Base-by-base conservation (phyloP, 78 protist genomes). In the Mastigamoeba balamuthi region DNA sequence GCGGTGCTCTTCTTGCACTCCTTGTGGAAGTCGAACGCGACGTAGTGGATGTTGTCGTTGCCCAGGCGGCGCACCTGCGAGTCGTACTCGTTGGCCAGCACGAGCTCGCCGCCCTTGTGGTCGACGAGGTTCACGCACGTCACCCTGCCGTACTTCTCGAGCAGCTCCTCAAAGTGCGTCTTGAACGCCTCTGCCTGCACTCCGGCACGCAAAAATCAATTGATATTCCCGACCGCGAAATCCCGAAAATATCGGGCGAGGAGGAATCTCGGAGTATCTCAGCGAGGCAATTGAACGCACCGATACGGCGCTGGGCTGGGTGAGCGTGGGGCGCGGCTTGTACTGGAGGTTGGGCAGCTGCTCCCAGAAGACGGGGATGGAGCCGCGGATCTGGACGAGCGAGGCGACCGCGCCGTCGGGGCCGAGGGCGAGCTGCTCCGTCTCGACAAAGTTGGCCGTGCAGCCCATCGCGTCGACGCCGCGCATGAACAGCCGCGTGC, bases 371-470 rank as follows among this genome's bases (percentile, higher is more conserved):
- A 92, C 74, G 3, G 95, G 95, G 8, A 92, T 88, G 9, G 90
- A 82, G 3, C 95, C 95, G 28, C 85, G 71, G 8, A 28, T 38
- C 52, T 66, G 74, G n/a, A 72, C 40, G 40, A 30, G 29, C 5
- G 87, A 68, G 25, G 28, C 37, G 37, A 2, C 66, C 41, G 77
- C 83, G 30, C 48, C 7, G 17, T 41, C 8, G n/a, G 44, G 73
- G 28, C 63, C 25, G 23, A 67, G 25, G 0, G 78, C 0, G 35
- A 82, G 43, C 73, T 88, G 93, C 70, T 91, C 95, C 6, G 91
- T 80, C 43, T 91, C 94, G 17, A 76, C 88, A 76, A 78, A 84
- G 75, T 93, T 93, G 75, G 96, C 96, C 28, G 87, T 94, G 69
- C 77, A 69, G 5, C 96, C 94, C 37, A 80, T 84, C 68, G 78